Evolutionary conservation across 1,284 basidiomycete species (phyloP).

Genomic region (Marasmius oreades): DNA sequence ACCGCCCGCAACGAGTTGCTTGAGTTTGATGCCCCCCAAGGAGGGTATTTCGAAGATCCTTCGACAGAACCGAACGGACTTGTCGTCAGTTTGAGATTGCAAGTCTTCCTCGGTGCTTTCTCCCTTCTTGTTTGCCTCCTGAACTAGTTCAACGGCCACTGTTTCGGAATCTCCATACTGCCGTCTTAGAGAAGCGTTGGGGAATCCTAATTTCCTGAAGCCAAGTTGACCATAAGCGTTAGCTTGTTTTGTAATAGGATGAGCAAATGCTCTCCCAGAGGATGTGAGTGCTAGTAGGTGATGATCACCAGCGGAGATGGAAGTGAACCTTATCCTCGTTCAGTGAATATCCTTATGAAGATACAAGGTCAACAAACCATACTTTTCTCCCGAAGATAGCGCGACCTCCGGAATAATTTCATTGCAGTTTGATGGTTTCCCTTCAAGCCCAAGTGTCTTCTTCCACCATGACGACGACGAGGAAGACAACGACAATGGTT

Average conservation of each 20-base stretch:
- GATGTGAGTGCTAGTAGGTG: constrained; percentile 88
- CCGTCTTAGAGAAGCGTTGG: constrained; percentile 27
- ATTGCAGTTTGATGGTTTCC: constrained; percentile 47
- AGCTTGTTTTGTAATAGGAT: constrained; percentile 74
- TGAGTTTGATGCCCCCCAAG: constrained; percentile 60
- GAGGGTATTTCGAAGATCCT: constrained; percentile 80
- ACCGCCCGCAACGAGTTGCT: constrained; percentile 73
- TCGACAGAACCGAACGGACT: constrained; percentile 68
- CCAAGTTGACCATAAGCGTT: constrained; percentile 89
- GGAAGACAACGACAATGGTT: constrained; percentile 34
- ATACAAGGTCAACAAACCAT: constrained; percentile 14
- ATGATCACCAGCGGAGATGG: constrained; percentile 72
- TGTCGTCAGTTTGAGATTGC: constrained; percentile 34
- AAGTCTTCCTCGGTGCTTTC: constrained; percentile 9
- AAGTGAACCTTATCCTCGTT: constrained; percentile 52
- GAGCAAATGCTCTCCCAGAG: constrained; percentile 76
- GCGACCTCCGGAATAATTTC: constrained; percentile 46
- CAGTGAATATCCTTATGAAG: background rate
- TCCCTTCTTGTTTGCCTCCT: constrained; percentile 28
- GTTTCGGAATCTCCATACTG: constrained; percentile 18
- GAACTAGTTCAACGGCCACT: constrained; percentile 55
- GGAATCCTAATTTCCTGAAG: constrained; percentile 59
- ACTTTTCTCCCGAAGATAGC: constrained; percentile 57
- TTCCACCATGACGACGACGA: constrained; percentile 50
- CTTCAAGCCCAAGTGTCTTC: constrained; percentile 53